Percentiles rank a stretch among this genome's conserved stretches.
Conservation (phyloP, 1,284 basidiomycete species). For the Pseudozyma thailandica region DNA sequence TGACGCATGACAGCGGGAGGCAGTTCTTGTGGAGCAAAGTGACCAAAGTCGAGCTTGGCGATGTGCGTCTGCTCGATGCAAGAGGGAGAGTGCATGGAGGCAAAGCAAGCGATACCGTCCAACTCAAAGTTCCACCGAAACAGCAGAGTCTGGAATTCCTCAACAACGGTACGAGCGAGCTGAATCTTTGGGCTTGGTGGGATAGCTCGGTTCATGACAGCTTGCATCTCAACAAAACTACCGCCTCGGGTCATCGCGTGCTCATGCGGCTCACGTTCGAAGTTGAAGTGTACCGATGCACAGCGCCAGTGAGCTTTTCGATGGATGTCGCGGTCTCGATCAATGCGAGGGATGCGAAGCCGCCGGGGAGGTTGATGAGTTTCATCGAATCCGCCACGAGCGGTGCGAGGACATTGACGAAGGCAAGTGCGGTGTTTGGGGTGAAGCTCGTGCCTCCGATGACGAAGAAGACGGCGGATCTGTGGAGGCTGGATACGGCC, state of each 20-base stretch:
- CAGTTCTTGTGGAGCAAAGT: constrained; percentile 87
- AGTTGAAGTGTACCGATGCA: constrained; percentile 83
- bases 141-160: constrained; percentile 56
- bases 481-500: constrained; percentile 93
- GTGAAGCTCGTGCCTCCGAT: constrained; percentile 84
- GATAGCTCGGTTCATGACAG: constrained; percentile 93
- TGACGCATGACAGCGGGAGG: constrained; percentile 87
- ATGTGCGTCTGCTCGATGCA: constrained; percentile 83
- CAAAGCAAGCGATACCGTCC: constrained; percentile 68
- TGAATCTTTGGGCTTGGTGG: constrained; percentile 75
- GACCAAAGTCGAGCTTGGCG: constrained; percentile 80
- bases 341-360: constrained; percentile 83
- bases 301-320: constrained; percentile 82
- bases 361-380: constrained; percentile 82
- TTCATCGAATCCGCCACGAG: constrained; percentile 50
- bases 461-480: constrained; percentile 84
- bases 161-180: constrained; percentile 52
- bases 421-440: constrained; percentile 80
- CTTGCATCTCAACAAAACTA: constrained; percentile 83
- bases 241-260: constrained; percentile 80
- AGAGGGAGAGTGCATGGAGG: constrained; percentile 84
- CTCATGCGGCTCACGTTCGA: constrained; percentile 81
- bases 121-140: constrained; percentile 46
- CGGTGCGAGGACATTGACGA: constrained; percentile 71
- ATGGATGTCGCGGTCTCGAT: constrained; percentile 90